A percentile compares a stretch with the other conserved stretches of the same genome.
Evolutionary conservation across 2,329 filamentous ascomycete species (phyloP).

Genomic region (Cladosporium halotolerans): DNA sequence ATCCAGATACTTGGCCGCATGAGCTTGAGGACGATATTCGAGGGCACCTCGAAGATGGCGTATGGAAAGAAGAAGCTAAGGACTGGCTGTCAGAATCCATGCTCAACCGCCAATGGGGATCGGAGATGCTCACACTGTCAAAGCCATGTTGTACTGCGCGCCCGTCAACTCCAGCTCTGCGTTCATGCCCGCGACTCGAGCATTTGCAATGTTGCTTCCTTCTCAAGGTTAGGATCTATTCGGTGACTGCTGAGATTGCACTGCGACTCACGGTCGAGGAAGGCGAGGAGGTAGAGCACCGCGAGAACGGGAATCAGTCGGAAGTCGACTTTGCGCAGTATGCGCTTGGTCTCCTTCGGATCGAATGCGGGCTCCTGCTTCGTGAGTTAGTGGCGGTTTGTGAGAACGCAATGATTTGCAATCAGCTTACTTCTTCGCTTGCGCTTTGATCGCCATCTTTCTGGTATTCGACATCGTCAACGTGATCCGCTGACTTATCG

Average conservation of each 20-base stretch:
- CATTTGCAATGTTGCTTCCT: slow-evolving; percentile 21
- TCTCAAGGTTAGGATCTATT: too few relatives aligned
- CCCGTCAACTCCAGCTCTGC: slow-evolving; percentile 13
- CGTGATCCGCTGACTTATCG: neutral
- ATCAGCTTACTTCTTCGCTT: too few relatives aligned
- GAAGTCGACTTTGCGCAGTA: slow-evolving; percentile 46
- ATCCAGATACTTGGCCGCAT: slow-evolving; percentile 37
- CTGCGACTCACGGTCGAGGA: slow-evolving; percentile 37
- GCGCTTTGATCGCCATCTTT: neutral
- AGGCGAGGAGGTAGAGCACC: slow-evolving; percentile 38
- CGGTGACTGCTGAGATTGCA: too few relatives aligned
- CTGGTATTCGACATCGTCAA: slow-evolving; percentile 3
- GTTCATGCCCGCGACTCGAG: slow-evolving; percentile 34
- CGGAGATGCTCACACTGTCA: slow-evolving; percentile 24
- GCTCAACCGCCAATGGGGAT: neutral
- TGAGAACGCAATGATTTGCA: too few relatives aligned
- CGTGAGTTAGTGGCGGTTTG: too few relatives aligned
- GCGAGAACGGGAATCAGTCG: slow-evolving; percentile 43
- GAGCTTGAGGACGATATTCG: slow-evolving; percentile 37
- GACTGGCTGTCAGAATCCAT: neutral
- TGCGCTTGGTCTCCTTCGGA: slow-evolving; percentile 33
- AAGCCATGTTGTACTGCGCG: slow-evolving; percentile 22
- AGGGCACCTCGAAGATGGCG: slow-evolving; percentile 40
- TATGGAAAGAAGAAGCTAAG: slow-evolving; percentile 38
- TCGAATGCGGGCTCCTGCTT: slow-evolving; percentile 6